phyloP scores from a whole-genome alignment of 2,329 filamentous ascomycete genomes.

The Beauveria medogensis region DNA sequence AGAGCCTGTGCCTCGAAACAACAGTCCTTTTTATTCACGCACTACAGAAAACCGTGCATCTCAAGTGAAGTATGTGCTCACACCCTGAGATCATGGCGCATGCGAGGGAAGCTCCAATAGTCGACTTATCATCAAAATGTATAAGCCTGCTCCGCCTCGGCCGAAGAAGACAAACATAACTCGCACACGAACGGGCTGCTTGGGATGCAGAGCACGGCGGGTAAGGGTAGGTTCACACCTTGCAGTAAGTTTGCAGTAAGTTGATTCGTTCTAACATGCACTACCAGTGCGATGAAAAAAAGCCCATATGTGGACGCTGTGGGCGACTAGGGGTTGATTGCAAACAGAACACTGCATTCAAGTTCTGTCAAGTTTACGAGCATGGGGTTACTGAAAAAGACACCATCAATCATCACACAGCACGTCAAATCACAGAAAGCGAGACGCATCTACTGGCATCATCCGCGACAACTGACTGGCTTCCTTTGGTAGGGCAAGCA shows the following conservation, averaged over 20 bases:
- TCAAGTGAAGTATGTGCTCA: too few relatives aligned
- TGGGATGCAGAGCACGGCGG: conserved; percentile 13
- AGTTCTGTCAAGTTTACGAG: neutral
- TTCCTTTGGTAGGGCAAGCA: neutral
- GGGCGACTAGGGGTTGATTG: conserved; percentile 3
- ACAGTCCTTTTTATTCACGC: neutral
- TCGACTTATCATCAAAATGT: conserved; percentile 11
- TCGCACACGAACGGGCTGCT: conserved; percentile 16
- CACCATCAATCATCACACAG: neutral
- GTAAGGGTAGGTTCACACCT: conserved; percentile 14
- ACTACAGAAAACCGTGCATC: neutral
- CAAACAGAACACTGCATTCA: neutral
- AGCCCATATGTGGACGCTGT: conserved; percentile 9
- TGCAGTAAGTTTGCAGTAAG: neutral
- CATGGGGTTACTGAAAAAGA: neutral
- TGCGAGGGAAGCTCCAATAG: too few relatives aligned
- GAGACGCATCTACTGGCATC: neutral
- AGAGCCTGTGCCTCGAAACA: too few relatives aligned
- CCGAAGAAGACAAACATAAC: conserved; percentile 18
- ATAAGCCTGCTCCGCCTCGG: conserved; percentile 16
- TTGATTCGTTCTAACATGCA: neutral
- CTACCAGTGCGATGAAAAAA: conserved; percentile 10
- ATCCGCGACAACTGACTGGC: neutral
- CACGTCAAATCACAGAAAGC: neutral
- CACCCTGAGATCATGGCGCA: neutral